phyloP scores from a whole-genome alignment of 371 early-diverging fungal species.

The Circinella umbellata region DNA sequence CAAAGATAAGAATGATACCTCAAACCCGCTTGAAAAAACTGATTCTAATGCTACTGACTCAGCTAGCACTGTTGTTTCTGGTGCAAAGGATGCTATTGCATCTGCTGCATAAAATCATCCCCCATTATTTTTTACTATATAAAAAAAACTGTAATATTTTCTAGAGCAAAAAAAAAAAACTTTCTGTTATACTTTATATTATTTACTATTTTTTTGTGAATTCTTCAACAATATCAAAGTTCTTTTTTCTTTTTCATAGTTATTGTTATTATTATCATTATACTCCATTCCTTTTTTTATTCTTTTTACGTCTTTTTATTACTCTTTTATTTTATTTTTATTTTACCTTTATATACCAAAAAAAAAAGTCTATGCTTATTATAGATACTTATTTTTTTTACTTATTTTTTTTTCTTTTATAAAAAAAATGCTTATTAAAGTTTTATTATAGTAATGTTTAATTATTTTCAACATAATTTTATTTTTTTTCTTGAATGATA shows the following conservation, averaged over 20 bases:
- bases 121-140: neutral
- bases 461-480: neutral
- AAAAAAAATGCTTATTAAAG: neutral
- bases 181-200: neutral
- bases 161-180: neutral
- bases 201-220: too few relatives aligned
- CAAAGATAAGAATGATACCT: neutral
- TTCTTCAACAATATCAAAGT: neutral
- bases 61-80: too few relatives aligned
- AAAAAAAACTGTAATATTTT: neutral
- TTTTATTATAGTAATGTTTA: neutral
- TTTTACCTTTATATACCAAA: neutral
- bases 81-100: neutral
- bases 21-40: neutral
- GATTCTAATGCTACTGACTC: too few relatives aligned
- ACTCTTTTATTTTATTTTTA: too few relatives aligned
- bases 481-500: neutral
- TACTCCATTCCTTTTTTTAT: neutral
- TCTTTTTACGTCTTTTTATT: neutral
- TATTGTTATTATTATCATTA: neutral
- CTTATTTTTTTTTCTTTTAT: neutral
- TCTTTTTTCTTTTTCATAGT: neutral
- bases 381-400: neutral
- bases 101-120: neutral
- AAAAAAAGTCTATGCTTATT: slow-evolving; percentile 6